A percentile compares a stretch with the other conserved stretches of the same genome.
Evolutionary conservation across 805 yeast genomes (phyloP).

Genomic region (Saccharomyces jurei): DNA sequence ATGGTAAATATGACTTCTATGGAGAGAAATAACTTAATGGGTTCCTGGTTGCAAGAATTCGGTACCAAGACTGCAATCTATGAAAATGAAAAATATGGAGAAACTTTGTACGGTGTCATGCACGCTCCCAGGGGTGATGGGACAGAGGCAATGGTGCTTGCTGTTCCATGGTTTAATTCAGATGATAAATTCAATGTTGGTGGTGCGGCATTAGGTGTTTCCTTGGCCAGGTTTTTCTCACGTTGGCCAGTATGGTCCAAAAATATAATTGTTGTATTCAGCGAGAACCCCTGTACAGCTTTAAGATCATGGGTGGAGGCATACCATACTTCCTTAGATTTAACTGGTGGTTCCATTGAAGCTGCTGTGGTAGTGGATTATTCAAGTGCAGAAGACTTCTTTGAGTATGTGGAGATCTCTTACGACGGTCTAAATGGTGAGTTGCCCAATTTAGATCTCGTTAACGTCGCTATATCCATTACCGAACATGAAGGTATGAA

Average conservation of each 20-base stretch:
- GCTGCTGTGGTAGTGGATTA: conserved; percentile 82
- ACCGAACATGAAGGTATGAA: conserved; percentile 69
- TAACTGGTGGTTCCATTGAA: conserved; percentile 90
- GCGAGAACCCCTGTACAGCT: conserved; percentile 60
- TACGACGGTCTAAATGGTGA: conserved; percentile 94
- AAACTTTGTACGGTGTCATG: conserved; percentile 65
- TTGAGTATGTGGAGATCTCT: conserved; percentile 63
- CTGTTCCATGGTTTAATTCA: conserved; percentile 76
- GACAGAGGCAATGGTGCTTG: conserved; percentile 87
- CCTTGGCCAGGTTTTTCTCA: conserved; percentile 71
- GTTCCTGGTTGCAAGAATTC: conserved; percentile 55
- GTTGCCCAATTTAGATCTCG: conserved; percentile 83
- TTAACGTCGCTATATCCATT: conserved; percentile 72
- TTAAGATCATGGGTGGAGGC: conserved; percentile 88
- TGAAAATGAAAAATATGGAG: conserved; percentile 35
- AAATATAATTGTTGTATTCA: conserved; percentile 78
- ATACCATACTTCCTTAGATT: conserved; percentile 74
- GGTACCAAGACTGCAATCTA: conserved; percentile 60
- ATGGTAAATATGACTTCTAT: conserved; percentile 21
- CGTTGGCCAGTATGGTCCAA: conserved; percentile 94
- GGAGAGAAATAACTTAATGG: conserved; percentile 40
- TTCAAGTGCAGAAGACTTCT: conserved; percentile 54
- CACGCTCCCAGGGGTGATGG: conserved; percentile 95
- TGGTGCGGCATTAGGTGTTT: conserved; percentile 65
- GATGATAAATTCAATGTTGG: conserved; percentile 65